Conservation (phyloP, 164 flowering plant genomes). For the Euptelea pleiosperma region DNA sequence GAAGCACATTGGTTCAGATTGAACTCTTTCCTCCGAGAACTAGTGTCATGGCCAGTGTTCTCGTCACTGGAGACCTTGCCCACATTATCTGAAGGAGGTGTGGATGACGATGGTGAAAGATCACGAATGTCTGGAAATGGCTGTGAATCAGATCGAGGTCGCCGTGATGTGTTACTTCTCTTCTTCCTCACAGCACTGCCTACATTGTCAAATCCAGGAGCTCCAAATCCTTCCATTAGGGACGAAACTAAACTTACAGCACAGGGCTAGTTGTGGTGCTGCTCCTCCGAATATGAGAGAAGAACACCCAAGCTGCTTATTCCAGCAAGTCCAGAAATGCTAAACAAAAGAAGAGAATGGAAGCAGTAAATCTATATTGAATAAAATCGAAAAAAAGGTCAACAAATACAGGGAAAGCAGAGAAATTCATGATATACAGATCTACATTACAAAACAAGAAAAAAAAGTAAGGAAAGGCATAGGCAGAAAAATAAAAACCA, state of each 20-base stretch:
- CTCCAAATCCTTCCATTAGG: slow-evolving; percentile 51
- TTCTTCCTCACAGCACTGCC: slow-evolving; percentile 40
- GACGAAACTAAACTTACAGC: too few species aligned
- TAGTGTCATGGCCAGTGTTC: slow-evolving; percentile 30
- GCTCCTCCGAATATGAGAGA: neutral
- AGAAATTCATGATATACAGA: neutral
- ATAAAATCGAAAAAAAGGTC: neutral
- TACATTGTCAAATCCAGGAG: slow-evolving; percentile 31
- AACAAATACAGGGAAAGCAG: neutral
- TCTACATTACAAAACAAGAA: neutral
- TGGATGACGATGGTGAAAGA: too few species aligned
- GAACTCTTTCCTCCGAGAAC: slow-evolving; percentile 42
- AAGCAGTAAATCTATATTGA: neutral
- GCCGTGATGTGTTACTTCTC: slow-evolving; percentile 53
- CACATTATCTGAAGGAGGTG: slow-evolving; percentile 50
- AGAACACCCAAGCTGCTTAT: neutral
- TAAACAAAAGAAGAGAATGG: neutral
- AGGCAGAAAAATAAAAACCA: neutral
- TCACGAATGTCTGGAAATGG: slow-evolving; percentile 21
- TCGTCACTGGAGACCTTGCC: slow-evolving; percentile 59
- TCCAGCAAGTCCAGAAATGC: slow-evolving; percentile 2
- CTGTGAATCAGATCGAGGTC: slow-evolving; percentile 61
- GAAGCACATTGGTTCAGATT: slow-evolving; percentile 46
- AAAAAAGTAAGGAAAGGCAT: neutral
- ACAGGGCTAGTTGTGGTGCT: neutral